Percentiles rank a stretch among this genome's conserved stretches.
Evolutionary conservation across 2,329 filamentous ascomycete genomes (phyloP).

Genomic region (Penicillium sclerotigenum): DNA sequence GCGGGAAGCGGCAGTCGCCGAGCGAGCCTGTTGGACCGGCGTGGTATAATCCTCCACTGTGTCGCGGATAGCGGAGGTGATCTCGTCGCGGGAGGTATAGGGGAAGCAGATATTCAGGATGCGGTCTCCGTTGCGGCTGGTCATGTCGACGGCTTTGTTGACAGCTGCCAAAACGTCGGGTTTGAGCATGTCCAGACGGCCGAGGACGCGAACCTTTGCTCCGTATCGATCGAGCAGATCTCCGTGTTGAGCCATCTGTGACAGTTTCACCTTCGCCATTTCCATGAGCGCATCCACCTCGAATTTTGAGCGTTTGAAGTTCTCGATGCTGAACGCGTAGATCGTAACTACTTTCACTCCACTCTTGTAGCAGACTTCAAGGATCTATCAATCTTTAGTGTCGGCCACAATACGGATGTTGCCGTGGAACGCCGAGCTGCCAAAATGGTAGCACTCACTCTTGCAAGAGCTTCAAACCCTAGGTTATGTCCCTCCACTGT

Average conservation of each 20-base stretch:
- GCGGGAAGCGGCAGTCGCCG: slow-evolving; percentile 38
- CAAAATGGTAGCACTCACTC: slow-evolving; percentile 52
- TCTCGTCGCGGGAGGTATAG: slow-evolving; percentile 93
- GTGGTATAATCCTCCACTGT: slow-evolving; percentile 85
- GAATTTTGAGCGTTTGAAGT: slow-evolving; percentile 94
- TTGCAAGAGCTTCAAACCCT: slow-evolving; percentile 90
- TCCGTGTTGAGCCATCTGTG: slow-evolving; percentile 87
- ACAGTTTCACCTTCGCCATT: slow-evolving; percentile 91
- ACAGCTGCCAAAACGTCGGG: slow-evolving; percentile 86
- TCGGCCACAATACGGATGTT: background rate
- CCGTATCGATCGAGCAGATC: slow-evolving; percentile 91
- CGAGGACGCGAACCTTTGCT: slow-evolving; percentile 78
- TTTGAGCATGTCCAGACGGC: slow-evolving; percentile 77
- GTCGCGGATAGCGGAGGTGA: slow-evolving; percentile 80
- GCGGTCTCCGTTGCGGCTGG: slow-evolving; percentile 75
- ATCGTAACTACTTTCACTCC: slow-evolving; percentile 96
- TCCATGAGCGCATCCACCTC: slow-evolving; percentile 97
- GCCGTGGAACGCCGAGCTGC: background rate
- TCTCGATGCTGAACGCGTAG: slow-evolving; percentile 98
- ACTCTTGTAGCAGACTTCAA: slow-evolving; percentile 97
- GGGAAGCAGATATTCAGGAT: slow-evolving; percentile 95
- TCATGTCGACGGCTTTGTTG: slow-evolving; percentile 80
- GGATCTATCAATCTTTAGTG: slow-evolving; percentile 56
- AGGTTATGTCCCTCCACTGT: slow-evolving; percentile 94
- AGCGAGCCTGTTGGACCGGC: slow-evolving; percentile 53